These are phyloP conservation scores for Saccharomycopsis amapae DNA, from an alignment of 805 yeast genomes.

Conservation along the genomic window DNA sequence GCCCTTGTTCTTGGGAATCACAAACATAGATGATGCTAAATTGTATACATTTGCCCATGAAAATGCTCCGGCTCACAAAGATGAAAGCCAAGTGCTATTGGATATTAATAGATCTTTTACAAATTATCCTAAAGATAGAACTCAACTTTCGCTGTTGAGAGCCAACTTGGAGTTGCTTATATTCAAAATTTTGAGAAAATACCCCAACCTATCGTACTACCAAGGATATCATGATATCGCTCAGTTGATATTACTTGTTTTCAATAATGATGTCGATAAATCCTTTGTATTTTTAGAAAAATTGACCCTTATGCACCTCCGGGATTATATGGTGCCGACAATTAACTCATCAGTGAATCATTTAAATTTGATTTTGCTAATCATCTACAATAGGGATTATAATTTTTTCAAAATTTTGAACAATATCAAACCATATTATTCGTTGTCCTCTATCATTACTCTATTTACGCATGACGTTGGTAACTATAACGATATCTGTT, in stretches of 20 bases:
- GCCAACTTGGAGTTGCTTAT: slow-evolving; percentile 29
- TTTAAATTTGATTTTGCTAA: slow-evolving; percentile 55
- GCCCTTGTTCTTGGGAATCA: slow-evolving; percentile 41
- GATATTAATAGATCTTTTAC: slow-evolving; percentile 74
- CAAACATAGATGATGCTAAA: neutral
- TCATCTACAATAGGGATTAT: slow-evolving; percentile 45
- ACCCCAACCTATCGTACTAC: slow-evolving; percentile 66
- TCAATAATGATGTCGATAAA: slow-evolving; percentile 42
- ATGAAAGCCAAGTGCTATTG: slow-evolving; percentile 70
- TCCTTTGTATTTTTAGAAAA: slow-evolving; percentile 45
- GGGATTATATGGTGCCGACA: slow-evolving; percentile 80
- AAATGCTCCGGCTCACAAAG: slow-evolving; percentile 43
- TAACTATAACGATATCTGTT: slow-evolving; percentile 41
- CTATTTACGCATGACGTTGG: slow-evolving; percentile 66
- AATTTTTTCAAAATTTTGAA: slow-evolving; percentile 32
- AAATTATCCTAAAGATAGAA: slow-evolving; percentile 27
- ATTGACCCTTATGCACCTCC: slow-evolving; percentile 52
- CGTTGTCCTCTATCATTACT: slow-evolving; percentile 72
- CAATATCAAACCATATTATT: slow-evolving; percentile 53
- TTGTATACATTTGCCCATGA: neutral
- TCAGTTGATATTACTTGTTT: slow-evolving; percentile 52
- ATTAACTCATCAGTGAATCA: slow-evolving; percentile 62
- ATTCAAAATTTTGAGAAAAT: slow-evolving; percentile 40
- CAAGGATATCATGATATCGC: slow-evolving; percentile 94
- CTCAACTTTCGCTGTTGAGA: slow-evolving; percentile 32